Evolutionary conservation across 305 asterid genomes (phyloP), one percentile per base, ranked within the genome.

Genomic region (Fraxinus angustifolia): DNA sequence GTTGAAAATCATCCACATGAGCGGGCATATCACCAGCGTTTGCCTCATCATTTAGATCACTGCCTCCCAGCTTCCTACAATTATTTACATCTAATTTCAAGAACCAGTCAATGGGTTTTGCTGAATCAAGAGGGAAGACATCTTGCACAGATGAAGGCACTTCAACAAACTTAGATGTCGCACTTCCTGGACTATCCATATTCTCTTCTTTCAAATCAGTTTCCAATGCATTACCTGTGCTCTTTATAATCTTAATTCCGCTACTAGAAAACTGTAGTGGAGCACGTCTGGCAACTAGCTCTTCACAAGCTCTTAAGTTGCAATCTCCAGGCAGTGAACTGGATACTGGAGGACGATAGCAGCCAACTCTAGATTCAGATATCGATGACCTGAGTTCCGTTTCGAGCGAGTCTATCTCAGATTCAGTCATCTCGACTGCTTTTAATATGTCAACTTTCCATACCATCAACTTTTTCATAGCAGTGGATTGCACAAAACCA

Each of bases 391-490:
- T 96, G 82, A 92, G 89, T 83, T 93, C 93, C 80, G 91, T 90
- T 85, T 94, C 99, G 83, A 94, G 95, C 75, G 85, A 85, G 88
- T 96, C 99, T 86, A 94, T 91, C 89, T 92, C 96, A 53, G 93
- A 85, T 87, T 93, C 98, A 35, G 97, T 93, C 85, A 83, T 85
- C 91, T 93, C 99, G 78, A 96, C 80, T 28, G 91, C 94, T 87
- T 96, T 96, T 77, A 90, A 78, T 83, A 90, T 75, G 80, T 89
- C 91, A 83, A 83, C 91, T 89, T 91, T 96, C 98, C 90, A 93
- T 34, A 90, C 88, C 74, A 86, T 60, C 90, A 96, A 85, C 88
- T 94, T 93, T 83, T 87, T 93, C 87, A 89, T 83, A 38, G 97
- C 91, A 78, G 94, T 85, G 73, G 92, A 81, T 83, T 87, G 90